Conservation (phyloP, 1,139 yeast species). For the Pichia sp. region DNA sequence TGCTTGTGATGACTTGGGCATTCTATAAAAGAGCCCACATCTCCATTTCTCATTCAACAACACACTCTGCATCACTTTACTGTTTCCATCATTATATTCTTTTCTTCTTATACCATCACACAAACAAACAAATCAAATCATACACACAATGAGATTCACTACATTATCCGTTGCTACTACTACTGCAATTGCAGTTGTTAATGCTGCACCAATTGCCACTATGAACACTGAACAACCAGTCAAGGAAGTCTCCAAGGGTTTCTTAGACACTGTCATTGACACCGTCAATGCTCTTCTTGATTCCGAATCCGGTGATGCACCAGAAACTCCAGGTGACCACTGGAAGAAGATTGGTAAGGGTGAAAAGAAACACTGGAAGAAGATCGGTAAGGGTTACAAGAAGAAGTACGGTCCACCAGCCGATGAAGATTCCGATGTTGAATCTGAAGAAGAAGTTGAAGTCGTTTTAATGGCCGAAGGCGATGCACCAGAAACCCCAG, state of each 20-base stretch:
- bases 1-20: too few relatives aligned
- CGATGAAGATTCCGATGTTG: constrained; percentile 15
- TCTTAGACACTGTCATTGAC: constrained; percentile 7
- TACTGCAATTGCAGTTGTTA: constrained; percentile 14
- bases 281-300: constrained; percentile 5
- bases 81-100: neutral
- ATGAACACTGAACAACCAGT: neutral
- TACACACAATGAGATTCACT: constrained; percentile 14
- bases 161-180: constrained; percentile 16
- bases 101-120: neutral
- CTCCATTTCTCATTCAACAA: too few relatives aligned
- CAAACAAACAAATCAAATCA: neutral
- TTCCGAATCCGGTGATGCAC: constrained; percentile 7
- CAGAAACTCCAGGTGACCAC: constrained; percentile 16
- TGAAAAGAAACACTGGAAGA: constrained; percentile 29
- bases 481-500: constrained; percentile 13
- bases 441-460: constrained; percentile 7
- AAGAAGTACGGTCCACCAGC: constrained; percentile 23
- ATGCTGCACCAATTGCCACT: constrained; percentile 15
- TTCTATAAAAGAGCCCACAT: too few relatives aligned
- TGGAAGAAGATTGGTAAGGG: constrained; percentile 22
- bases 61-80: too few relatives aligned
- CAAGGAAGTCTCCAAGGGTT: constrained; percentile 3
- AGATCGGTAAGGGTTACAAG: constrained; percentile 25
- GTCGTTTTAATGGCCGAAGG: constrained; percentile 7